A percentile compares a stretch with the other conserved stretches of the same genome.
These are phyloP conservation scores for Xerocomellus chrysenteron DNA, from an alignment of 768 basidiomycete genomes.

Conservation along the genomic window DNA sequence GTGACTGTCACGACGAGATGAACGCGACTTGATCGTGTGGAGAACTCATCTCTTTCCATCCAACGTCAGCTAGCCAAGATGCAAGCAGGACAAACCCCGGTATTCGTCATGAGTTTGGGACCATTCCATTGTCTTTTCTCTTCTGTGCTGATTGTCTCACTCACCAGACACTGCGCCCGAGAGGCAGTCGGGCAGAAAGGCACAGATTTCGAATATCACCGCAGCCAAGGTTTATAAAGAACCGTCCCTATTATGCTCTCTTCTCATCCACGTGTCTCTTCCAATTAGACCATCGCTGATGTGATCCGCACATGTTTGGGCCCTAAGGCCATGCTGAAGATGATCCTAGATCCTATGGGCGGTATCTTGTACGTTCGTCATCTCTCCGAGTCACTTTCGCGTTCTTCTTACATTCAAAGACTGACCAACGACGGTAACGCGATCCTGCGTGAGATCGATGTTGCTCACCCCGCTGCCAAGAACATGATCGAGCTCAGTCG, in stretches of 20 bases:
- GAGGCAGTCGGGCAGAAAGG: constrained; percentile 91
- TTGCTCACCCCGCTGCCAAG: constrained; percentile 98
- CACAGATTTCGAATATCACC: constrained; percentile 94
- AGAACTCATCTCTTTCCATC: constrained; percentile 6
- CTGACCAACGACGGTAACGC: constrained; percentile 99
- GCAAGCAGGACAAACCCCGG: constrained; percentile 61
- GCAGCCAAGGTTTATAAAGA: constrained; percentile 75
- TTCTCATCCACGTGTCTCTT: not conserved
- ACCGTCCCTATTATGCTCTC: rapidly evolving
- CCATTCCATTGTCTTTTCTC: not conserved
- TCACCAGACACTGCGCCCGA: constrained; percentile 85
- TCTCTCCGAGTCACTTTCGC: not conserved
- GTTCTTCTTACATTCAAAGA: constrained; percentile 39
- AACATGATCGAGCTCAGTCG: constrained; percentile 99
- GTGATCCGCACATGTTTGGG: constrained; percentile 97
- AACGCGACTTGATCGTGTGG: not conserved
- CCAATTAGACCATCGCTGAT: constrained; percentile 85
- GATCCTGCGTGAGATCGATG: constrained; percentile 96
- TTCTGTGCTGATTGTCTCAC: not conserved
- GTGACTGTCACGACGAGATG: not conserved
- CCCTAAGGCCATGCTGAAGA: constrained; percentile 98
- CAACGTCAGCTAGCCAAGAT: constrained; percentile 8
- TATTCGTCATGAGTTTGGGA: constrained; percentile 78
- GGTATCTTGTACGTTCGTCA: constrained; percentile 77
- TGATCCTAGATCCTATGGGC: constrained; percentile 99